phyloP scores from a whole-genome alignment of 2,329 filamentous ascomycete species.

The Blastomyces gilchristii region DNA sequence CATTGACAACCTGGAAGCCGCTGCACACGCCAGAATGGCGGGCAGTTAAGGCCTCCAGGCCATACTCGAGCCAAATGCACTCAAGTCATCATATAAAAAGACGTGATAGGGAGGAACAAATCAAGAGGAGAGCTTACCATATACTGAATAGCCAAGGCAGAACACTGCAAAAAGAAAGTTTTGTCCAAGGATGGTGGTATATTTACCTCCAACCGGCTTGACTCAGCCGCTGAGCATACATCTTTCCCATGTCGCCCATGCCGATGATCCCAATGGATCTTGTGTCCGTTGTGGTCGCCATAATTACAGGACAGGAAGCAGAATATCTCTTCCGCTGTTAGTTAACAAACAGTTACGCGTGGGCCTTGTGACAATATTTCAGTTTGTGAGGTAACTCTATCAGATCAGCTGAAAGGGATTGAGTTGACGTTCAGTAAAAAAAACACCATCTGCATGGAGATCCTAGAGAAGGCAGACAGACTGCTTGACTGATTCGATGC shows the following conservation, averaged over 20 bases:
- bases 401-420: not conserved
- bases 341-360: not conserved
- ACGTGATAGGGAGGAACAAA: slow-evolving; percentile 17
- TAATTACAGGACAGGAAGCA: slow-evolving; percentile 1
- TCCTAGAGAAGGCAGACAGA: not conserved
- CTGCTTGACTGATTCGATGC: not conserved
- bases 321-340: not conserved
- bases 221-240: slow-evolving; percentile 86
- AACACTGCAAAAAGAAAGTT: slow-evolving; percentile 8
- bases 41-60: slow-evolving; percentile 48
- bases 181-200: slow-evolving; percentile 23
- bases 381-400: too few species aligned
- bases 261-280: slow-evolving; percentile 89
- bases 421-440: not conserved
- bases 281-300: slow-evolving; percentile 34
- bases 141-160: slow-evolving; percentile 8
- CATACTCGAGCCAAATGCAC: slow-evolving; percentile 99
- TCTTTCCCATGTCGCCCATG: slow-evolving; percentile 99
- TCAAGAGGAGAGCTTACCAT: slow-evolving; percentile 22
- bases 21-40: slow-evolving; percentile 64
- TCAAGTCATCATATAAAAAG: slow-evolving; percentile 86
- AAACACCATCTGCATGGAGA: not conserved
- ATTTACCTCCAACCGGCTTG: slow-evolving; percentile 89
- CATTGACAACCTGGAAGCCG: slow-evolving; percentile 65
- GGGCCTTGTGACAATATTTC: too few species aligned